Conservation (phyloP, 192 early-diverging fungal genomes). For the Podila clonocystis region DNA sequence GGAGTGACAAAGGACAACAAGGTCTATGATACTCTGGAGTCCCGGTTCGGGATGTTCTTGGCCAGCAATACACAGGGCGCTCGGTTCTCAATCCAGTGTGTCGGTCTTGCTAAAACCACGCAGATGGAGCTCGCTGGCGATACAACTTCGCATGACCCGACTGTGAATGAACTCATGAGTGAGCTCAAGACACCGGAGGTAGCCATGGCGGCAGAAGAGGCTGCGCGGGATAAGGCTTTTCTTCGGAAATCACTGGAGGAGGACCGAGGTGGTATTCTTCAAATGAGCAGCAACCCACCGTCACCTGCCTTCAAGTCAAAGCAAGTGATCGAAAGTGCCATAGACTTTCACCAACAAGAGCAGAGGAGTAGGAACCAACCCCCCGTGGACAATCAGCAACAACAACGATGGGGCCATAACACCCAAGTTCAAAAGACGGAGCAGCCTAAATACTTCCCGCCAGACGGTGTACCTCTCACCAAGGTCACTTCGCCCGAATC, state of each 20-base stretch:
- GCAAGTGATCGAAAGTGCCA: slow-evolving; percentile 2
- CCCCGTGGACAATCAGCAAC: not conserved
- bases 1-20: slow-evolving; percentile 52
- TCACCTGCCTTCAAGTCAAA: slow-evolving; percentile 23
- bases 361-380: not conserved
- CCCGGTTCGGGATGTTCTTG: slow-evolving; percentile 59
- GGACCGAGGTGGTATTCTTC: slow-evolving; percentile 10
- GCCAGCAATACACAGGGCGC: slow-evolving; percentile 59
- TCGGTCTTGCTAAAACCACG: slow-evolving; percentile 53
- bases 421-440: not conserved
- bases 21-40: slow-evolving; percentile 46
- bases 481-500: slow-evolving; percentile 5
- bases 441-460: not conserved
- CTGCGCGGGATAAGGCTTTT: slow-evolving; percentile 22
- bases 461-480: not conserved
- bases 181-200: slow-evolving; percentile 17
- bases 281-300: slow-evolving; percentile 7
- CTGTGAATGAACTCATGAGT: slow-evolving; percentile 23
- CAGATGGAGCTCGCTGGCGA: slow-evolving; percentile 49
- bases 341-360: not conserved
- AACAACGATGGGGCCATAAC: not conserved
- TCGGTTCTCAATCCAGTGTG: slow-evolving; percentile 56
- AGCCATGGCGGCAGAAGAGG: slow-evolving; percentile 17
- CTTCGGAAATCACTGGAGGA: slow-evolving; percentile 29
- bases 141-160: slow-evolving; percentile 26